Evolutionary conservation across 2,329 filamentous ascomycete species (phyloP).

Genomic region (Rhinocladiella mackenziei): DNA sequence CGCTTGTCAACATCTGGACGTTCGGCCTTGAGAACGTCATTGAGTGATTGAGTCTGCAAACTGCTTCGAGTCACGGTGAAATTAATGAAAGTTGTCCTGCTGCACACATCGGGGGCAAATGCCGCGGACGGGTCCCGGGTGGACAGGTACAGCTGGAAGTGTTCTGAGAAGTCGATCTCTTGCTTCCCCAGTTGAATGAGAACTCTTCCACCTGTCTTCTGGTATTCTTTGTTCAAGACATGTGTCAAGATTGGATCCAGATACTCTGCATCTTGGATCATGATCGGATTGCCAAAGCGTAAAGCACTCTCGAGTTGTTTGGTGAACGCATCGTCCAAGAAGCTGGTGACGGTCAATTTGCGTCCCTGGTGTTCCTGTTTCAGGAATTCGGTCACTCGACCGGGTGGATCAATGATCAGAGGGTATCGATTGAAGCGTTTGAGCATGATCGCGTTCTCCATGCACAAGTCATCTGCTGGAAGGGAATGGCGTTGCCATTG

Average conservation of each 20-base stretch:
- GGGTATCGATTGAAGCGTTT: constrained; percentile 98
- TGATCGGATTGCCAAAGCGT: constrained; percentile 95
- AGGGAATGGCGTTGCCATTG: constrained; percentile 92
- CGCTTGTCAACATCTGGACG: constrained; percentile 95
- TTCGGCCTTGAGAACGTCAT: constrained; percentile 95
- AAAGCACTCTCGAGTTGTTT: constrained; percentile 96
- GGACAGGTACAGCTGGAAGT: constrained; percentile 91
- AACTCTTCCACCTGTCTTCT: constrained; percentile 95
- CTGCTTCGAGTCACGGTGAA: constrained; percentile 99
- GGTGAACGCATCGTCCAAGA: constrained; percentile 95
- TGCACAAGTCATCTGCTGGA: constrained; percentile 95
- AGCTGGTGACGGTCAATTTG: constrained; percentile 92
- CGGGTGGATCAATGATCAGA: constrained; percentile 95
- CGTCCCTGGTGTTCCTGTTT: constrained; percentile 92
- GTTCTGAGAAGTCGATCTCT: constrained; percentile 97
- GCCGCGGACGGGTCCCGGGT: constrained; percentile 93
- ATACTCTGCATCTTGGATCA: constrained; percentile 97
- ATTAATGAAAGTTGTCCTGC: constrained; percentile 97
- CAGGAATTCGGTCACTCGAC: constrained; percentile 88
- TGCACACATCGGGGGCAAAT: constrained; percentile 96
- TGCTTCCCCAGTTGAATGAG: constrained; percentile 98
- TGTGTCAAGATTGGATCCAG: constrained; percentile 96
- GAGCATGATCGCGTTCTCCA: constrained; percentile 95
- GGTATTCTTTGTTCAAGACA: constrained; percentile 98
- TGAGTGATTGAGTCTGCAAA: constrained; percentile 94